These are phyloP conservation scores for Fusarium sp. DNA, from an alignment of 2,329 filamentous ascomycete species.

Conservation along the genomic window DNA sequence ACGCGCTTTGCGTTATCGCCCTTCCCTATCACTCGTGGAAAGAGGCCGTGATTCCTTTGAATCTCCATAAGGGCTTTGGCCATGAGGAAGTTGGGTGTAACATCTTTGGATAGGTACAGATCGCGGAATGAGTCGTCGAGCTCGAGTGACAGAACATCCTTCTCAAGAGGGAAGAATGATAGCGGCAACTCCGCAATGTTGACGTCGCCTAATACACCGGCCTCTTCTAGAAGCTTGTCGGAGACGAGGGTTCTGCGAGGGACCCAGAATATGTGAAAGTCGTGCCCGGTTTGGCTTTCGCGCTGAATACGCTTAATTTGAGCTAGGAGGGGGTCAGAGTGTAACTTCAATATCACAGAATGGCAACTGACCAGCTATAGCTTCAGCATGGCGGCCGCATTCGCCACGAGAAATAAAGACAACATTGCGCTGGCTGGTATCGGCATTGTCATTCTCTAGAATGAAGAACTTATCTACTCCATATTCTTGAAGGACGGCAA, in stretches of 20 bases:
- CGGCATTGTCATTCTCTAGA: constrained; percentile 93
- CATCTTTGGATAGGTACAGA: constrained; percentile 89
- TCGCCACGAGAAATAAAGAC: constrained; percentile 94
- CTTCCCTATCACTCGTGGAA: constrained; percentile 94
- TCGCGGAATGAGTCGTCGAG: constrained; percentile 88
- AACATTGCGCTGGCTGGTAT: constrained; percentile 93
- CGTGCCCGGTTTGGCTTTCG: constrained; percentile 90
- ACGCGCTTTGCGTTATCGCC: constrained; percentile 93
- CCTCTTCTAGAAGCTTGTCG: constrained; percentile 91
- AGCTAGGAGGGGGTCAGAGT: constrained; percentile 66
- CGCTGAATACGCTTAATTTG: constrained; percentile 91
- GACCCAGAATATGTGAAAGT: constrained; percentile 97
- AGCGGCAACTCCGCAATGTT: constrained; percentile 89
- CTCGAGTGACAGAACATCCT: constrained; percentile 91
- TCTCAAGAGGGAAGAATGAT: constrained; percentile 91
- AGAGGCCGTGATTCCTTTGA: constrained; percentile 90
- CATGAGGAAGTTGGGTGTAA: constrained; percentile 88
- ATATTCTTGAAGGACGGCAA: constrained; percentile 94
- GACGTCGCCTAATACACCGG: constrained; percentile 91
- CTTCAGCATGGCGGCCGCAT: constrained; percentile 83
- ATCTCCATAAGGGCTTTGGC: constrained; percentile 94
- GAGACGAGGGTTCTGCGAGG: constrained; percentile 91
- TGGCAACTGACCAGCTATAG: constrained; percentile 81
- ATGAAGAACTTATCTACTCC: constrained; percentile 98
- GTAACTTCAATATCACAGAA: neutral